Conservation (phyloP, 2,329 filamentous ascomycete species). For the Pseudophaeomoniella oleicola region DNA sequence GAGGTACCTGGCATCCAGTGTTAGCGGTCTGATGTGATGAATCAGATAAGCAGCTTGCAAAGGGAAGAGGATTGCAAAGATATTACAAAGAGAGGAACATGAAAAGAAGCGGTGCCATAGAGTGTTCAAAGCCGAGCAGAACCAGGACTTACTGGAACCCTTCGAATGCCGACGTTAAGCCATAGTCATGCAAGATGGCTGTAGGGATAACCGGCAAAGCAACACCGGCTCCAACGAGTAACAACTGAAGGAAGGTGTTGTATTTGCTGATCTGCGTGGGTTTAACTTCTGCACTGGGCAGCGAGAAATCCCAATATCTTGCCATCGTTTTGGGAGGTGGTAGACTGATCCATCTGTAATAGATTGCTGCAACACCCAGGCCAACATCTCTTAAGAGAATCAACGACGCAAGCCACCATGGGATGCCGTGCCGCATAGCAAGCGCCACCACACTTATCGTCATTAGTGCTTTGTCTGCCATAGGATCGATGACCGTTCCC, state of each 20-base stretch:
- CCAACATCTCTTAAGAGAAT: slow-evolving; percentile 81
- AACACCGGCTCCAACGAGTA: slow-evolving; percentile 72
- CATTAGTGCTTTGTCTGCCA: slow-evolving; percentile 96
- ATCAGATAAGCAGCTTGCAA: not conserved
- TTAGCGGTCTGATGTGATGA: slow-evolving; percentile 3
- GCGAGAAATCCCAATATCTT: slow-evolving; percentile 93
- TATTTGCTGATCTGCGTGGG: slow-evolving; percentile 39
- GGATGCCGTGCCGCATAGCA: slow-evolving; percentile 67
- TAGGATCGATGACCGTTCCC: slow-evolving; percentile 85
- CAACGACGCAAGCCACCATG: slow-evolving; percentile 81
- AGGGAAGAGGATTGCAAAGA: slow-evolving; percentile 1
- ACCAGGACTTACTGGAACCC: slow-evolving; percentile 26
- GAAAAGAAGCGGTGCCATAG: slow-evolving; percentile 2
- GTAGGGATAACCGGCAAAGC: slow-evolving; percentile 57
- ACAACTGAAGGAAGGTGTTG: slow-evolving; percentile 85
- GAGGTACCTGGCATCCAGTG: slow-evolving; percentile 47
- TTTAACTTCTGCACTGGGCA: slow-evolving; percentile 41
- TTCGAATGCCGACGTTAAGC: slow-evolving; percentile 47
- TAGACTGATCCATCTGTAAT: slow-evolving; percentile 89
- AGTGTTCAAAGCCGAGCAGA: slow-evolving; percentile 2
- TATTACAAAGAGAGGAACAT: not conserved
- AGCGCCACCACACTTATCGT: slow-evolving; percentile 77
- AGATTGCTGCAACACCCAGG: slow-evolving; percentile 73
- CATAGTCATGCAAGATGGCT: slow-evolving; percentile 37
- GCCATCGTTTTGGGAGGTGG: slow-evolving; percentile 84